Evolutionary conservation across 2,329 filamentous ascomycete genomes (phyloP), one percentile per base, ranked within the genome.

Genomic region (Pseudogymnoascus sp.): DNA sequence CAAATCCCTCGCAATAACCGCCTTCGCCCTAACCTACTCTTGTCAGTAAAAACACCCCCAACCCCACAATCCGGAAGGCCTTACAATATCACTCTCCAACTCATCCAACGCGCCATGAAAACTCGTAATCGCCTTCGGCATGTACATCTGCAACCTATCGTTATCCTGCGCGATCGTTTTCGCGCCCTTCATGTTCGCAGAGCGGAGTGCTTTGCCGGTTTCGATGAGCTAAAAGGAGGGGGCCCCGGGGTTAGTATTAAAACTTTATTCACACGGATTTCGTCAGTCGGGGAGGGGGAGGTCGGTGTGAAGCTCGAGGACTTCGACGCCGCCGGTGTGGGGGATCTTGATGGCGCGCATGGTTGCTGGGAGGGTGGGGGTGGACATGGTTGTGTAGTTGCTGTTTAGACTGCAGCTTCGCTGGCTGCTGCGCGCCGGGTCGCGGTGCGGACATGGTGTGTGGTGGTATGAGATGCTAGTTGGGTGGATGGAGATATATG

Each of bases 311-410:
- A 88, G 86, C 71, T 91, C 78, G 18, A 93, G 78, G 21, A 91
- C 89, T 50, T 91, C 89, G 1, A 82, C 79, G 7, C 87, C 89
- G 65, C 90, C 90, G 18, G 81, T 89, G 78, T 89, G 85, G 69
- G 88, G 84, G 69, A 92, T 84, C 56, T 88, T 78, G 66, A 96
- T 80, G 64, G 85, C 89, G 71, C 88, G 87, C 88, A 71, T 71
- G 2, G 65, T 68, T 42, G 66, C 67, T 1, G 70, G 69, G 53
- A 70, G 64, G 53, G 64, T 44, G 44, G 66, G 16, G 38, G 60
- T 16, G 8, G 62, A 10, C 59, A 60, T 60, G 16, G 50, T 56
- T 56, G 50, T 34, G 11, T 56, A 56, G 28, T 64, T 72, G 46
- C 46, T 53, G 46, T 53, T 53, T 53, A n/a, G 46, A 18, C n/a